These are phyloP conservation scores for Aspergillus taichungensis DNA, from an alignment of 495 filamentous ascomycete genomes.

Conservation along the genomic window DNA sequence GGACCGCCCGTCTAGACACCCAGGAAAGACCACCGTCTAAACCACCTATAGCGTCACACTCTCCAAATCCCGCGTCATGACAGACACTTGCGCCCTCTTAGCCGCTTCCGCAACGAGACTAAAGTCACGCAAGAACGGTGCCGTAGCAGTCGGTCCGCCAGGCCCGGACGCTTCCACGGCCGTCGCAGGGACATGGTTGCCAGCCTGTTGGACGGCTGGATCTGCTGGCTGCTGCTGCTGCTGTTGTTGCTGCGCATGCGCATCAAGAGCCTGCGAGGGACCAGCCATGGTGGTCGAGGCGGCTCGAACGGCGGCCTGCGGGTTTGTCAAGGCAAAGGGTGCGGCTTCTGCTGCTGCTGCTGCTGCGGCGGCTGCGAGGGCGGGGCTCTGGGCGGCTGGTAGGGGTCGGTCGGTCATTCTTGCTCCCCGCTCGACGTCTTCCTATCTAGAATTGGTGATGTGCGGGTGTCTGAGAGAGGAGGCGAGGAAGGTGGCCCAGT, in stretches of 20 bases:
- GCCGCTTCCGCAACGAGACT: conserved; percentile 90
- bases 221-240: conserved; percentile 9
- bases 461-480: too few species aligned
- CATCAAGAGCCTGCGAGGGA: background rate
- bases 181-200: too few species aligned
- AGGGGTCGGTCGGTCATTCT: too few species aligned
- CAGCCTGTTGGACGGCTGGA: conserved; percentile 17
- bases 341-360: too few species aligned
- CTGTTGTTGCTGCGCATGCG: background rate
- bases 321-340: background rate
- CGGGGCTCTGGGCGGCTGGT: too few species aligned
- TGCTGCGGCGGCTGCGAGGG: too few species aligned
- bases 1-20: background rate
- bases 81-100: conserved; percentile 82
- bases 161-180: conserved; percentile 20
- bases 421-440: too few species aligned
- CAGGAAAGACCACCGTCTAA: background rate
- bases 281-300: too few species aligned
- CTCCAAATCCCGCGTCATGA: conserved; percentile 75
- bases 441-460: too few species aligned
- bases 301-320: background rate
- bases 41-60: conserved; percentile 31
- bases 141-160: conserved; percentile 45
- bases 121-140: conserved; percentile 63
- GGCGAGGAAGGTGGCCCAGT: too few species aligned